Evolutionary conservation across 352 stramenopile species (phyloP), one percentile per base, ranked within the genome.

Genomic region (Globisporangium lucens): DNA sequence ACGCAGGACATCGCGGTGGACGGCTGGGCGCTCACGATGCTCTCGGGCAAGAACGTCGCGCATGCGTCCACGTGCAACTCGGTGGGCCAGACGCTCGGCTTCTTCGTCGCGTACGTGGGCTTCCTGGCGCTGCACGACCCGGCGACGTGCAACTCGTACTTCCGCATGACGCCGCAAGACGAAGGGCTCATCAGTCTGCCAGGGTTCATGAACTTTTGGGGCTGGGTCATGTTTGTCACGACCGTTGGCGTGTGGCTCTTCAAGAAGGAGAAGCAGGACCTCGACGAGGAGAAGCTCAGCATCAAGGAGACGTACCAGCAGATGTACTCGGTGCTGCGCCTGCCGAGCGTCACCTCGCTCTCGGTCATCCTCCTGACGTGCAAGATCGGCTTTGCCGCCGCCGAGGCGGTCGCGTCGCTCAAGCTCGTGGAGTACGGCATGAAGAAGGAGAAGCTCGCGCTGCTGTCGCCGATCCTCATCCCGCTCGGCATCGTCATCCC

Each of bases 1-100:
- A 99, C 98, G 49, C 98, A 99, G 78, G 98, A 99, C 76, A 99
- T 99, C 71, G 98, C 98, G 9, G 97, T 99, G 8, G 98, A 99
- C 74, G 98, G 98, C 20, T 99, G 98, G 98, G 98, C 98, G n/a
- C 86, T 99, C 41, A 99, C 98, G 0, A 99, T 99, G 98, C 87
- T 99, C 41, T 98, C 87, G 46, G 85, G 89, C 46, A 95, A 98
- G 71, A 99, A 99, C 83, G 86, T 98, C 36, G 96, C 93, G 38
- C 97, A 98, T 61, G 97, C 97, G 35, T 98, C 96, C 1, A 97
- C 97, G 30, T 99, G 95, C 78, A 99, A 99, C 75, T 92, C 84
- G 20, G 97, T 99, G 56, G 97, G 97, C 29, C 97, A 99, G 81
- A 98, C 97, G 61, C 87, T 99, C 61, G 97, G 98, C 22, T 99